Base-by-base conservation (phyloP, 768 basidiomycete species). In the Boletales sp. region DNA sequence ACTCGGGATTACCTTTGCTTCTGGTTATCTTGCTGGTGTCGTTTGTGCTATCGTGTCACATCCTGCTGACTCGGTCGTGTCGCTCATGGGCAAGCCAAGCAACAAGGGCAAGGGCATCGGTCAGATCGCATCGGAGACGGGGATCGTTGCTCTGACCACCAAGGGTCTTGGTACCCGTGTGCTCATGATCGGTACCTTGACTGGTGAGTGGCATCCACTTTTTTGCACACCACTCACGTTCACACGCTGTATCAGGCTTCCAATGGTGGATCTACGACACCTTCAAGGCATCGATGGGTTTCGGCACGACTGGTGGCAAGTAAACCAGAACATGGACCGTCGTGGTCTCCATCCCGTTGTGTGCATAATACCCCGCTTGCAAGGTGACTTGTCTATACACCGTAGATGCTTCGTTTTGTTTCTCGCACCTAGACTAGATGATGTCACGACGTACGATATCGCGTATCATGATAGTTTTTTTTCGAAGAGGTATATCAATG, bases 1-100 rank as follows among this genome's bases (percentile, higher is more conserved):
- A 67, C 90, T 97, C 61, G 84, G 87, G 56, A 73, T 95, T 61
- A 95, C 92, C 57, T 90, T 96, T 67, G 79, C 80, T 18, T 92
- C 90, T 52, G 94, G 94, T 76, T 87, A 95, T 71, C 83, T 95
- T 62, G 90, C 94, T 66, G 94, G 94, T 85, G 84, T 96, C 63
- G 83, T 95, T 66, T 94, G 92, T 68, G 94, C 94, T 59, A 75
- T 93, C 70, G 94, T 97, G 69, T 97, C 94, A 15, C 94, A 97
- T 69, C 94, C 94, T 43, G 94, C 94, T 59, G 94, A 97, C 70
- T 87, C 94, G 35, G 71, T 97, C 57, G 87, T 96, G 58, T 95
- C 93, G 50, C 83, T 84, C 70, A 92, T 96, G 73, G 92, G 94
- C 69, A 97, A 97, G 79, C 78, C 82, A 54, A 68, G 77, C 56